Evolutionary conservation across 176 grass and related monocot species (phyloP).

Genomic region (Echinochloa phyllopogon): DNA sequence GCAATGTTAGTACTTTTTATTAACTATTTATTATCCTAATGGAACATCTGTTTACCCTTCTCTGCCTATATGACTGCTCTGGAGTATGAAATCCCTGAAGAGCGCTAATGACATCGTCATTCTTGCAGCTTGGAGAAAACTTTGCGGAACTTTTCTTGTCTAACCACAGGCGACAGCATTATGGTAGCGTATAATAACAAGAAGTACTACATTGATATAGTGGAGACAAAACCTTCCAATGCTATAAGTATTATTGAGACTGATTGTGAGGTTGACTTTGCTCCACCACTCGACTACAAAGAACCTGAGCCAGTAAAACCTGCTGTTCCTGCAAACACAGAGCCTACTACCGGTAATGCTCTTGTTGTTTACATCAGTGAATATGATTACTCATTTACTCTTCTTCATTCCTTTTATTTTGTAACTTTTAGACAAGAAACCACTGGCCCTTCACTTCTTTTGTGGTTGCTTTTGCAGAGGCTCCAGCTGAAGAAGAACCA

Average conservation of each 20-base stretch:
- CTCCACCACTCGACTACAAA: conserved; percentile 94
- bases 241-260: conserved; percentile 99
- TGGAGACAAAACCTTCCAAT: conserved; percentile 90
- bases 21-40: conserved; percentile 32
- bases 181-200: conserved; percentile 99
- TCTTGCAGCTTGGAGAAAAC: conserved; percentile 92
- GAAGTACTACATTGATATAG: conserved; percentile 99
- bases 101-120: conserved; percentile 36
- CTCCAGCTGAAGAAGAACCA: conserved; percentile 63
- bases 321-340: conserved; percentile 44
- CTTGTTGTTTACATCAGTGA: not conserved
- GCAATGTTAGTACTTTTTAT: conserved; percentile 80
- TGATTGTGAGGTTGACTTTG: conserved; percentile 99
- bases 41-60: not conserved
- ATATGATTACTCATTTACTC: not conserved
- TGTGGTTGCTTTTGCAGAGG: conserved; percentile 53
- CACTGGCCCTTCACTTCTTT: conserved; percentile 5
- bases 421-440: not conserved
- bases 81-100: not conserved
- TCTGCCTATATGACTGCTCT: conserved; percentile 15
- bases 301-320: conserved; percentile 71
- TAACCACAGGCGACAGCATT: conserved; percentile 96
- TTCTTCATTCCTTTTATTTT: not conserved
- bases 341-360: conserved; percentile 51
- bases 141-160: conserved; percentile 90